Conservation (phyloP, 2,329 filamentous ascomycete species). For the Aspergillus cejpii region DNA sequence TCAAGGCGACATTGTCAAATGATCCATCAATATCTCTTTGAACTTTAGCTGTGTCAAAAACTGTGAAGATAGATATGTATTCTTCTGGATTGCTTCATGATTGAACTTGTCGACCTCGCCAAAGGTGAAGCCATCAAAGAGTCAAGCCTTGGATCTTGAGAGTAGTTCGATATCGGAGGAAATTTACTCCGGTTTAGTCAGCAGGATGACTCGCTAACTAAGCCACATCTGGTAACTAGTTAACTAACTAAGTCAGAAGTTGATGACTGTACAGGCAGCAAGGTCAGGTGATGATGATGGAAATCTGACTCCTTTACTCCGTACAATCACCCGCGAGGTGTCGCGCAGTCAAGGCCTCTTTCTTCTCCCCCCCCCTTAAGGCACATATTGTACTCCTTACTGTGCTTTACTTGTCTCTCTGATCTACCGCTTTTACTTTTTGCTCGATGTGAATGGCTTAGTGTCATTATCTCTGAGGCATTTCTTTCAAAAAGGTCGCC, state of each 20-base stretch:
- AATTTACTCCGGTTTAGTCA: background rate
- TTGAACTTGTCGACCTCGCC: too few species aligned
- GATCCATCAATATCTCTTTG: too few species aligned
- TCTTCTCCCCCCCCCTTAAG: conserved; percentile 7
- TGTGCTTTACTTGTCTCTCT: conserved; percentile 10
- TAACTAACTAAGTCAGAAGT: too few species aligned
- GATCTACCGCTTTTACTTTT: conserved; percentile 1
- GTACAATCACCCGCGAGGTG: background rate
- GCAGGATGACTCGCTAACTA: background rate
- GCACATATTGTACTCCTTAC: conserved; percentile 6
- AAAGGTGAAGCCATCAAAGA: too few species aligned
- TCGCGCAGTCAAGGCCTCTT: conserved; percentile 8
- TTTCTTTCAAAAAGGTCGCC: conserved; percentile 1
- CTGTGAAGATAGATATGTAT: too few species aligned
- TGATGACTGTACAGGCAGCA: conserved; percentile 1
- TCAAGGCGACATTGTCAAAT: too few species aligned
- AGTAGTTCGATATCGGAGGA: background rate
- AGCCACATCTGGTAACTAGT: background rate
- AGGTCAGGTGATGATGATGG: conserved; percentile 22
- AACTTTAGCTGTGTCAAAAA: too few species aligned
- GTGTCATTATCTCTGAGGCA: conserved; percentile 1
- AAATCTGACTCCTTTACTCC: conserved; percentile 16
- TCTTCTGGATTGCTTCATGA: too few species aligned
- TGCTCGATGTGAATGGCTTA: background rate
- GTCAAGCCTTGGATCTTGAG: too few species aligned